These are phyloP conservation scores for Rosa rugosa DNA, from an alignment of 306 rosid species.

Conservation along the genomic window DNA sequence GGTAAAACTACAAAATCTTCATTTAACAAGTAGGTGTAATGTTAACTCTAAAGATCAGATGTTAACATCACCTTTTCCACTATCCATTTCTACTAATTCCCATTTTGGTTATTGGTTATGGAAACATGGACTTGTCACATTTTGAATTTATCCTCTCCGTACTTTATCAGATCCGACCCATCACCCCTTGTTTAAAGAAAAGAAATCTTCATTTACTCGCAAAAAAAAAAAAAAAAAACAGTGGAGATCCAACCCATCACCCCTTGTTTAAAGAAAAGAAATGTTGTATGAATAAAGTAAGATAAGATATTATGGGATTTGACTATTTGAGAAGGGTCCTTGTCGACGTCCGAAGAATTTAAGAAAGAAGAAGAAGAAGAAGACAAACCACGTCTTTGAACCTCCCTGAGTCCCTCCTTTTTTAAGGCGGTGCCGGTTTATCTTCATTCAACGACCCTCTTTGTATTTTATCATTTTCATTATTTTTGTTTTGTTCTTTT, in stretches of 20 bases:
- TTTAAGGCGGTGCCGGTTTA: slow-evolving; percentile 2
- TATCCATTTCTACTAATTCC: background rate
- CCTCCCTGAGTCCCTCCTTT: background rate
- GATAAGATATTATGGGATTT: background rate
- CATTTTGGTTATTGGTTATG: background rate
- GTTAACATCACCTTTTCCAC: too few species aligned
- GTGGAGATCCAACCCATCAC: background rate
- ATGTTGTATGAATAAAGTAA: background rate
- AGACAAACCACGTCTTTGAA: background rate
- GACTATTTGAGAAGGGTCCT: background rate
- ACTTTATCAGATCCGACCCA: background rate
- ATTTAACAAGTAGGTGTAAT: background rate
- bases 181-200: background rate
- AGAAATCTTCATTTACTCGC: too few species aligned
- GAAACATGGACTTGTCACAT: background rate
- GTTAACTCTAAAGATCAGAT: background rate
- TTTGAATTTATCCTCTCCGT: background rate
- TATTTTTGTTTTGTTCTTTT: background rate
- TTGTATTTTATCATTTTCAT: background rate
- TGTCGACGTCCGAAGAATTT: background rate
- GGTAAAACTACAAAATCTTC: background rate
- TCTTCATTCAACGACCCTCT: background rate
- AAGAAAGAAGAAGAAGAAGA: background rate
- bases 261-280: background rate
- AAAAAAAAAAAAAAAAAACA: too few species aligned